Evolutionary conservation across 305 asterid species (phyloP), one percentile per base, ranked within the genome.

Genomic region (Plantago coronopus): DNA sequence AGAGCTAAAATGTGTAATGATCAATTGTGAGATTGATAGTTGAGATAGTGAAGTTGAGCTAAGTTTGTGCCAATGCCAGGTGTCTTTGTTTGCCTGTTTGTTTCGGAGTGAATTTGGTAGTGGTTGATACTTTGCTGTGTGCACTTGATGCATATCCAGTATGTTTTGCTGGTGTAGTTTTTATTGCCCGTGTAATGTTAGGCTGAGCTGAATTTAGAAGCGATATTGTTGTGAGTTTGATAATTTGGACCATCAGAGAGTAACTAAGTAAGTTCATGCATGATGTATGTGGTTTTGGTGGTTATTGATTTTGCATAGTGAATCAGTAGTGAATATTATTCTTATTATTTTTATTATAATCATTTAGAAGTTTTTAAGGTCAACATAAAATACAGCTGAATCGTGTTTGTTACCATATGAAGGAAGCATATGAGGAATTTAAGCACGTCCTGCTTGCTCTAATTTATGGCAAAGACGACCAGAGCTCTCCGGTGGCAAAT

Each of bases 391-490:
- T 62, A 51, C 61, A 20, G 40, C 65, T 80, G 60, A 82, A 72
- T 45, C 17, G 37, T 62, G 46, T 37, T 66, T 73, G 25, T 68
- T 63, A 61, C 75, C 62, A 51, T 27, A 81, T 73, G 27, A 72
- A 93, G 99, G 99, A 93, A 85, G 99, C 99, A 21, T 93, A 89
- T 22, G 97, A 87, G 78, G 97, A 93, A 73, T 87, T 93, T 70
- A 87, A 89, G 79, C 97, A 89, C 61, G 78, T 80, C 70, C 91
- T 89, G 66, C 94, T 89, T 54, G 94, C 97, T 63, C 77, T 93
- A 46, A 78, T 89, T 68, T 93, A 89, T 64, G 96, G 84, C 68
- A 81, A 87, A 77, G 84, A 87, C 69, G 99, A 89, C 71, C 81
- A 76, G 73, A 78, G 72, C 48, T 93, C 97, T 72, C 99, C 99